Evolutionary conservation across 345 rosid species (phyloP).

Genomic region (Lepidium aucheri): DNA sequence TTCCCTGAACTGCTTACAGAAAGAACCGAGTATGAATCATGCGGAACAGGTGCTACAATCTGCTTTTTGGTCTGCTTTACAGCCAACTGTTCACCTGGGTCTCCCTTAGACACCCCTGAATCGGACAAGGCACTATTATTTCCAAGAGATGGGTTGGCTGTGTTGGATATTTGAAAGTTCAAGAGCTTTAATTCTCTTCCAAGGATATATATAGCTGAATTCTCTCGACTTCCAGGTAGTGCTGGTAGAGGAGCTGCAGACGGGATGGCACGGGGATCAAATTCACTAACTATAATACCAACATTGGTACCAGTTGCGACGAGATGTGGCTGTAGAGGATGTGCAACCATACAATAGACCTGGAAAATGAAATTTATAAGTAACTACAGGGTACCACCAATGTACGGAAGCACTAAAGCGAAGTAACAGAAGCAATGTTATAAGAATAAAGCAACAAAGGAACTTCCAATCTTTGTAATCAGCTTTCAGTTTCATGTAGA

Average conservation of each 20-base stretch:
- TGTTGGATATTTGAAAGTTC: conserved; percentile 78
- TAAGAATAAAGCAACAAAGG: neutral
- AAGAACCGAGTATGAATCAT: conserved; percentile 93
- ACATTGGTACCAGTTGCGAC: conserved; percentile 93
- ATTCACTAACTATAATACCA: conserved; percentile 91
- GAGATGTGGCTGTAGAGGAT: conserved; percentile 95
- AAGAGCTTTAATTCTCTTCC: conserved; percentile 86
- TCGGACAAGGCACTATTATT: conserved; percentile 84
- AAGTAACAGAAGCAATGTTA: neutral
- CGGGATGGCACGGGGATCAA: conserved; percentile 92
- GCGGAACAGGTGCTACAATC: conserved; percentile 89
- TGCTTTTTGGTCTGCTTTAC: conserved; percentile 87
- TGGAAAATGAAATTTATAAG: conserved; percentile 32
- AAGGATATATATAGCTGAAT: conserved; percentile 79
- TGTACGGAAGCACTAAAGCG: neutral
- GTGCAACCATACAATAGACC: conserved; percentile 99
- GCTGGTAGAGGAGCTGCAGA: conserved; percentile 82
- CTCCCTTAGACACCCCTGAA: conserved; percentile 77
- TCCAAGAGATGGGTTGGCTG: conserved; percentile 79
- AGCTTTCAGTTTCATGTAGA: neutral
- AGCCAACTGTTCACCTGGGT: conserved; percentile 55
- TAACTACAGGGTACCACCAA: conserved; percentile 13
- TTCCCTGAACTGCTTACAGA: conserved; percentile 96
- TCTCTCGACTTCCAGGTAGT: conserved; percentile 79
- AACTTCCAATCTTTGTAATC: neutral